Base-by-base conservation (phyloP, 2,329 filamentous ascomycete genomes). In the Xylariaceae sp. region DNA sequence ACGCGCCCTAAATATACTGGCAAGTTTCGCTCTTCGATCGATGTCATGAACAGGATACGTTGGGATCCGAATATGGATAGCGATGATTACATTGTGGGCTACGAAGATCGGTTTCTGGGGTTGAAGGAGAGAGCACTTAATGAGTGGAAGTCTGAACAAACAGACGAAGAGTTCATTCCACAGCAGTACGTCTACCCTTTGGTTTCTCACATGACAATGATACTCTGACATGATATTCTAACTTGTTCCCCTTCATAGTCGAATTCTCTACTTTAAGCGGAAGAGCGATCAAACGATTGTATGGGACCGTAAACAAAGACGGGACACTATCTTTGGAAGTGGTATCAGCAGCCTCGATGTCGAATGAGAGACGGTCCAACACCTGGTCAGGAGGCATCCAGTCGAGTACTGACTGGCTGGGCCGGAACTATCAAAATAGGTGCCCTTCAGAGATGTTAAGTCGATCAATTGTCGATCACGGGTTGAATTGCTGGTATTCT, bases 151-250 rank as follows among this genome's bases (percentile, higher is more conserved):
- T 76, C 74, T 13, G 84, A 86, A 66, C 80, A 82, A 71, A 86
- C 84, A 37, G 80, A 87, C 63, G 83, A 87, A 60, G 84, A 87
- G 70, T 88, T 86, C 66, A 86, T 88, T 57, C 85, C 85, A 5
- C 82, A 86, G 71, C 84, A 87, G 49, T 51, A 51, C 49, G 49
- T 51, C 1, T 41, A 13, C 37, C 11, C 37, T 13, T 41, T 41
- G 23, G 23, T 50, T 11, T 13, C 9, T 30, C 10, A 10, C 18
- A 34, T n/a, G 37, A 4, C 6, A 10, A 11, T 11, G 9, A 34
- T 11, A 4, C 23, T 30, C 23, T 30, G 23, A 30, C 23, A 30
- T 5, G 23, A 30, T 4, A 2, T 18, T 30, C 47, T 49, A 49
- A 49, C 10, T 18, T 49, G 10, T 11, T 8, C 10, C 4, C 18